A percentile compares a stretch with the other conserved stretches of the same genome.
Conservation (phyloP, 441 rosid species). For the Brassica balearica region DNA sequence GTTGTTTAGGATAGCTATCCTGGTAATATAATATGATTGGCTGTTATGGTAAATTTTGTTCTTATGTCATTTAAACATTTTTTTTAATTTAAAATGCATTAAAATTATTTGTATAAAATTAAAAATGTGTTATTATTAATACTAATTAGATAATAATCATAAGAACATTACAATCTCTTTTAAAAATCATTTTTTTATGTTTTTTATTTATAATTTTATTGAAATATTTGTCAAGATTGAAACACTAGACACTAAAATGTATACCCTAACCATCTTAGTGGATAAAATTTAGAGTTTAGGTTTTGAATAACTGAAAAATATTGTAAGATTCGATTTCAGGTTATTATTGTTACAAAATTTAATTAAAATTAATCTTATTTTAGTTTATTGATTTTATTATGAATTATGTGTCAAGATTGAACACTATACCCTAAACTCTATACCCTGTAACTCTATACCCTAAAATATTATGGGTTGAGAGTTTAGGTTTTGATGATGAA, state of each 20-base stretch:
- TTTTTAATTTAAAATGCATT: too few species aligned
- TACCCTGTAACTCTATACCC: neutral
- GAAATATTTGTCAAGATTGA: neutral
- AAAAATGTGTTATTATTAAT: neutral
- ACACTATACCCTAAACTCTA: neutral
- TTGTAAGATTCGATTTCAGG: neutral
- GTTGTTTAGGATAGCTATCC: neutral
- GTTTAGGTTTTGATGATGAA: neutral
- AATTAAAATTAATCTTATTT: neutral
- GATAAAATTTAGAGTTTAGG: neutral
- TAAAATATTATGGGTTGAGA: neutral
- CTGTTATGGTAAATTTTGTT: neutral
- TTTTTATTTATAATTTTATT: neutral
- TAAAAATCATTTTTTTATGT: neutral
- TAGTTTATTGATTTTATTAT: neutral
- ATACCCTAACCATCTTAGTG: neutral
- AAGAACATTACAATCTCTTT: neutral
- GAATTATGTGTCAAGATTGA: neutral
- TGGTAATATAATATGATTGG: neutral
- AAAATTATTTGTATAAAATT: neutral
- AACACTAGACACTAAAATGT: neutral
- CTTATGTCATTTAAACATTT: too few species aligned
- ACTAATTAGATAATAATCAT: neutral
- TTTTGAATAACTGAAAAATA: neutral
- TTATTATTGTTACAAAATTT: neutral